Evolutionary conservation across 371 early-diverging fungal genomes (phyloP).

Genomic region (Mortierella sp.): DNA sequence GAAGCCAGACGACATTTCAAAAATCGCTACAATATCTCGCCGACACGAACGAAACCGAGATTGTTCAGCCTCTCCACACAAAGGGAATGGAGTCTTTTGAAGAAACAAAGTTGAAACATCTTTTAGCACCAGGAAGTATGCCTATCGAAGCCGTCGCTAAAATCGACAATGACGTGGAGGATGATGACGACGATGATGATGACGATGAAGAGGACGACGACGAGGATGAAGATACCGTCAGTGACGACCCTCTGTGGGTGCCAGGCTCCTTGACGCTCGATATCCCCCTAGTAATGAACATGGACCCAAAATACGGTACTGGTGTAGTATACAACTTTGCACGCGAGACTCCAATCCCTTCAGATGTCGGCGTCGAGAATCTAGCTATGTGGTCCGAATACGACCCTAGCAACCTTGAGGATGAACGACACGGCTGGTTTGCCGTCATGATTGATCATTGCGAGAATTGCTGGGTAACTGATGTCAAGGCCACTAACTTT

Average conservation of each 20-base stretch:
- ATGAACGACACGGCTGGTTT: slow-evolving; percentile 43
- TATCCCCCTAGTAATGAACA: slow-evolving; percentile 40
- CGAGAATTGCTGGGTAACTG: slow-evolving; percentile 46
- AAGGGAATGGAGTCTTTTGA: not conserved
- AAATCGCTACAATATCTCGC: not conserved
- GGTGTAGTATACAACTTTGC: slow-evolving; percentile 40
- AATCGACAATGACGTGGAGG: not conserved
- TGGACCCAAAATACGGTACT: slow-evolving; percentile 33
- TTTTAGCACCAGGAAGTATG: not conserved
- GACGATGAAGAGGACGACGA: slow-evolving; percentile 9
- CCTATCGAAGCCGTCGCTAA: not conserved
- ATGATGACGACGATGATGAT: not conserved
- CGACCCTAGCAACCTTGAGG: slow-evolving; percentile 9
- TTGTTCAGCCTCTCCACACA: not conserved
- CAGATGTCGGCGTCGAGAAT: slow-evolving; percentile 49
- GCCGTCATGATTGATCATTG: slow-evolving; percentile 40
- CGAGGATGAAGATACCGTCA: not conserved
- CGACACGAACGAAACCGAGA: not conserved
- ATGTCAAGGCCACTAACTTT: slow-evolving; percentile 31
- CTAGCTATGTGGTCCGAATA: slow-evolving; percentile 37
- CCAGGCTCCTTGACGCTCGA: slow-evolving; percentile 36
- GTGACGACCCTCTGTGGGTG: not conserved
- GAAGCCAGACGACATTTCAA: not conserved
- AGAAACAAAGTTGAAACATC: not conserved
- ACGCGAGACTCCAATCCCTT: slow-evolving; percentile 28